A percentile compares a stretch with the other conserved stretches of the same genome.
Conservation (phyloP, 495 filamentous ascomycete genomes). For the Elaphomyces granulatus region DNA sequence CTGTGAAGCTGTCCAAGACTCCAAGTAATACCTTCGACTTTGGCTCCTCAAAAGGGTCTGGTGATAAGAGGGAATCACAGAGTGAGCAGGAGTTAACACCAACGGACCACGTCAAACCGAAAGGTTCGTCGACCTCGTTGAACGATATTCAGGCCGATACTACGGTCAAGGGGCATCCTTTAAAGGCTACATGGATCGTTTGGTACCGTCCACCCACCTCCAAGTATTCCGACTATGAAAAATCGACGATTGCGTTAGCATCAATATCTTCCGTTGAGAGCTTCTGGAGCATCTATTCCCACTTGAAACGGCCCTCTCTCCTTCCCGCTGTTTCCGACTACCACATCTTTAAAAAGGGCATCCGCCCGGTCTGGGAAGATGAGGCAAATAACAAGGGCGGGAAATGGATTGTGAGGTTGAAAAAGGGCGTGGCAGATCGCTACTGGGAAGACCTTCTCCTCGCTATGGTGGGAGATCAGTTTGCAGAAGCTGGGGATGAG, state of each 20-base stretch:
- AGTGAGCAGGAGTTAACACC: constrained; percentile 44
- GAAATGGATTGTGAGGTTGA: constrained; percentile 91
- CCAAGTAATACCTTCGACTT: constrained; percentile 69
- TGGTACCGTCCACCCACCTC: constrained; percentile 92
- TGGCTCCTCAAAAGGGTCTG: constrained; percentile 37
- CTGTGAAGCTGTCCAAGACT: constrained; percentile 73
- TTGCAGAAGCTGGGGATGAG: constrained; percentile 84
- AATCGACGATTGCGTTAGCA: constrained; percentile 79
- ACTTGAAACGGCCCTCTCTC: constrained; percentile 76
- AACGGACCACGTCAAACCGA: constrained; percentile 31
- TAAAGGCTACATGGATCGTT: constrained; percentile 87
- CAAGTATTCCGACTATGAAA: constrained; percentile 97
- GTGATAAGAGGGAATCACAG: constrained; percentile 48
- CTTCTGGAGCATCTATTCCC: constrained; percentile 84
- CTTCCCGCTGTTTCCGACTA: constrained; percentile 93
- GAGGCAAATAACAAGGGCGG: constrained; percentile 91
- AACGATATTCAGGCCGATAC: constrained; percentile 13
- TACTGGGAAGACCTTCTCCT: constrained; percentile 96
- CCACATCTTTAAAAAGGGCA: constrained; percentile 94
- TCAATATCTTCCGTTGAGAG: constrained; percentile 71
- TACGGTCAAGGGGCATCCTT: constrained; percentile 36
- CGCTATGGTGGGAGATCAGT: constrained; percentile 88
- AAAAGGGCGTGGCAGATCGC: constrained; percentile 91
- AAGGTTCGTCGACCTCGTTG: constrained; percentile 25
- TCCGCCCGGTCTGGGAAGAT: constrained; percentile 96